phyloP scores from a whole-genome alignment of 2,329 filamentous ascomycete species.

The Fonsecaea multimorphosa region DNA sequence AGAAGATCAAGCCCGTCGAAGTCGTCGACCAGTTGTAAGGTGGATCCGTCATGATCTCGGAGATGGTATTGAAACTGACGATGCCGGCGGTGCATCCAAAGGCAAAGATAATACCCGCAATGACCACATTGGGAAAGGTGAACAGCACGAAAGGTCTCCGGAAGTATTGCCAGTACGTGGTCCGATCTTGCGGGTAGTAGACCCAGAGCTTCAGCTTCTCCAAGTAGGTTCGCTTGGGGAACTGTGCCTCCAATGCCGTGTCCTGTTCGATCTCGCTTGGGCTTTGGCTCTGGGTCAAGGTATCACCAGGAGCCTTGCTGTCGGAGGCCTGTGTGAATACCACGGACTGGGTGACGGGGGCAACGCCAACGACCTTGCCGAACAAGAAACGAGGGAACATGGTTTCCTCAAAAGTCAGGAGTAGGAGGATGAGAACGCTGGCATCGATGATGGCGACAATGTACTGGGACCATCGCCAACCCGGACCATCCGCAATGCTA shows the following conservation, averaged over 20 bases:
- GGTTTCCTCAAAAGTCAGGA: slow-evolving; percentile 48
- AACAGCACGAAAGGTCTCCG: slow-evolving; percentile 50
- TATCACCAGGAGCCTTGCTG: slow-evolving; percentile 7
- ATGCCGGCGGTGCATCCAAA: slow-evolving; percentile 51
- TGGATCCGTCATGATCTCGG: slow-evolving; percentile 40
- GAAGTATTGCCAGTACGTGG: slow-evolving; percentile 49
- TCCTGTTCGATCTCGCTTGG: slow-evolving; percentile 38
- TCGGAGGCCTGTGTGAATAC: slow-evolving; percentile 6
- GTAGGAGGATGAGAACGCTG: slow-evolving; percentile 42
- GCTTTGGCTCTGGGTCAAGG: slow-evolving; percentile 10
- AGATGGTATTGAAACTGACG: slow-evolving; percentile 47
- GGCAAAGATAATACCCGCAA: slow-evolving; percentile 50
- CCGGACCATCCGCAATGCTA: slow-evolving; percentile 43
- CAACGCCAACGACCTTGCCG: slow-evolving; percentile 37
- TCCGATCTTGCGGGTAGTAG: slow-evolving; percentile 43
- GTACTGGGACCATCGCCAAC: slow-evolving; percentile 46
- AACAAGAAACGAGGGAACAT: slow-evolving; percentile 27
- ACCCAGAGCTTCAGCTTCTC: slow-evolving; percentile 39
- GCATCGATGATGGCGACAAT: slow-evolving; percentile 45
- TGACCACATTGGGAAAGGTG: slow-evolving; percentile 49
- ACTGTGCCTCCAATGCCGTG: slow-evolving; percentile 27
- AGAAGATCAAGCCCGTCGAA: slow-evolving; percentile 41
- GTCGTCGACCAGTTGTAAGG: slow-evolving; percentile 44
- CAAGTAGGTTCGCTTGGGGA: slow-evolving; percentile 40
- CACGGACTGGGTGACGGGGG: slow-evolving; percentile 4